Base-by-base conservation (phyloP, 2,329 filamentous ascomycete species). In the Cladorrhinum sp. region DNA sequence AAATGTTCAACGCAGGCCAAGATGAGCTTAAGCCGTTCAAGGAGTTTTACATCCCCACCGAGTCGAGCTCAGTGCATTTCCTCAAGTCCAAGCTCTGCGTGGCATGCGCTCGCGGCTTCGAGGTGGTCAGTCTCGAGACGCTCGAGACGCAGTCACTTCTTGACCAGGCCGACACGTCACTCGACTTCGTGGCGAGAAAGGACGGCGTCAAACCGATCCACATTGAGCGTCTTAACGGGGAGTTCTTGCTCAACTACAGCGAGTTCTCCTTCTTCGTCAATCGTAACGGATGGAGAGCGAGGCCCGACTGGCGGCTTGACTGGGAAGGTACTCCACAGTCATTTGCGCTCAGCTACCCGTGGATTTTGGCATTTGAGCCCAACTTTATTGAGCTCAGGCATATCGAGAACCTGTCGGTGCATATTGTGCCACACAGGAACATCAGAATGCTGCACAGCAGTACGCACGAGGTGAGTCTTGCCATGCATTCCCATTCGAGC, bases 181-280 rank as follows among this genome's bases (percentile, higher is more conserved):
- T 99, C 63, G 95, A 99, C 78, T 98, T 99, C 73, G 94, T 99
- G 55, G 90, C 92, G 21, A 87, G 92, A 61, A 95, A 95, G 73
- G 94, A 98, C 76, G 92, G 91, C 70, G 91, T 95, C 70, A 92
- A 91, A 73, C 94, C 95, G 2, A 96, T 99, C 66, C 94, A 98
- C 71, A 98, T 99, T 67, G 96, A 99, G 76, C 90, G 95, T 51
- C 88, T 98, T 73, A 96, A 96, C 68, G 93, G 94, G 73, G 95
- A 99, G 73, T 99, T 99, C 81, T 76, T 99, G 68, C 87, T 99
- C 65, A 98, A 97, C 76, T 99, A 99, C 78, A 95, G 92, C 3
- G 95, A 99, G 74, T 99, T 97, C 76, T 96, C 92, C 12, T 99
- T 99, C 85, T 99, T 98, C 71, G 95, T 99, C 73, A 98, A 99